Evolutionary conservation across 2,329 filamentous ascomycete genomes (phyloP), one percentile per base, ranked within the genome.

Genomic region (Endocalyx cinctus): DNA sequence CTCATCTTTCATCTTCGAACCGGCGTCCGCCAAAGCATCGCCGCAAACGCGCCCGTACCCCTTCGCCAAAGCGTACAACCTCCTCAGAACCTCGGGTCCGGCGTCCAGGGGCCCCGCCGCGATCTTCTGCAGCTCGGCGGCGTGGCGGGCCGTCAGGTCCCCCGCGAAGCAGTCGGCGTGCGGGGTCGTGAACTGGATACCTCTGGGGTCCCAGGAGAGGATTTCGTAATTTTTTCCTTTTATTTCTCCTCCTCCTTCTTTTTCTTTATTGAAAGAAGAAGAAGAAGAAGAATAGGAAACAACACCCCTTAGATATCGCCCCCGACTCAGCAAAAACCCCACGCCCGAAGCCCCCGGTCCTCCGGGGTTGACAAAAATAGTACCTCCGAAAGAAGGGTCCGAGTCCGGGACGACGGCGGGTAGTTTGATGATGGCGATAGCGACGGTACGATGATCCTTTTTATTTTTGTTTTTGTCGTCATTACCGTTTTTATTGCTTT

Each of bases 341-440:
- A 23, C 20, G n/a, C 20, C 20, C 8, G 20, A 23, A 8, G 20
- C 8, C 8, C 20, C 20, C 20, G 20, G 50, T 4, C 46, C 5
- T 26, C 68, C 67, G 0, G 66, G 66, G 50, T 69, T 69, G 29
- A 50, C 46, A 42, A 70, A 52, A 26, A 70, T 51, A 29, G 66
- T 52, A 13, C 67, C 67, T 25, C 55, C 64, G 33, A 63, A 69
- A 22, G 51, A 39, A 4, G 60, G 51, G 35, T 66, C 57, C n/a
- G 46, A 25, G 15, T 59, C 52, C 7, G 55, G 35, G 4, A 69
- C 66, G 2, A 38, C 39, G 17, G 66, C 65, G 0, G 64, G 62
- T 7, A 62, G 53, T 36, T 59, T 62, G 29, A 62, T 48, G 37
- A 70, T 54, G 35, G 67, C 66, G 20, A 72, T 48, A 6, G 57